Evolutionary conservation across 2,329 filamentous ascomycete species (phyloP), one percentile per base, ranked within the genome.

Genomic region (Pyrenophora graminea): DNA sequence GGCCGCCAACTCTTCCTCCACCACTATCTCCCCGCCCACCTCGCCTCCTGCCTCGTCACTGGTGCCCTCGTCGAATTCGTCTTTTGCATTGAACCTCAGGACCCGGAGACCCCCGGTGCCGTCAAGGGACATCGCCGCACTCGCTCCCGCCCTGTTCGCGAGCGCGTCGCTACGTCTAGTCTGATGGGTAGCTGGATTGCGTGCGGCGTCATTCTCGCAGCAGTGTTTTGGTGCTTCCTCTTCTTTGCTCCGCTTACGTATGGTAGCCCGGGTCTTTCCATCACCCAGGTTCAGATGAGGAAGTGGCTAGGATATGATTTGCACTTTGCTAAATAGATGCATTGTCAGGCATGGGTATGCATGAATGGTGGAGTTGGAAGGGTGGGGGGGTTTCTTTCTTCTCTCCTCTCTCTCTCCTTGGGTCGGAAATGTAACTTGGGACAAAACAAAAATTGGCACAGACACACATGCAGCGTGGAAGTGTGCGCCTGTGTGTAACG

Each of bases 291-390:
- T 25, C 77, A 88, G 57, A 83, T 87, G 57, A 86, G 94, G 74
- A 97, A 97, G 81, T 97, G 93, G 93, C 81, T 99, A 61, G 89
- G 90, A 59, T 99, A 97, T 73, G 94, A 99, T 74, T 82, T 99
- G 71, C 94, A 99, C 79, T 99, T 99, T 79, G 94, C 94, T 53
- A 99, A 99, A 84, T 99, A 88, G 39, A 48, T 36, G 17, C 19
- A 33, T 10, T 37, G 17, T 3, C 12, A 23, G 18, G 18, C 7
- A 12, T 17, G 34, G n/a, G 4, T 25, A 2, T 3, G 23, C 2
- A 7, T 9, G 23, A 9, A 2, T 5, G 8, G 6, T 25, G 27
- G 25, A n/a, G 18, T 19, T 21, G 18, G 18, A 36, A 10, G 31
- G 32, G 8, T 18, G 34, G 9, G 12, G 15, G 38, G 30, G 5